Evolutionary conservation across 2,329 filamentous ascomycete species (phyloP).

Genomic region (Exserohilum rostratum): DNA sequence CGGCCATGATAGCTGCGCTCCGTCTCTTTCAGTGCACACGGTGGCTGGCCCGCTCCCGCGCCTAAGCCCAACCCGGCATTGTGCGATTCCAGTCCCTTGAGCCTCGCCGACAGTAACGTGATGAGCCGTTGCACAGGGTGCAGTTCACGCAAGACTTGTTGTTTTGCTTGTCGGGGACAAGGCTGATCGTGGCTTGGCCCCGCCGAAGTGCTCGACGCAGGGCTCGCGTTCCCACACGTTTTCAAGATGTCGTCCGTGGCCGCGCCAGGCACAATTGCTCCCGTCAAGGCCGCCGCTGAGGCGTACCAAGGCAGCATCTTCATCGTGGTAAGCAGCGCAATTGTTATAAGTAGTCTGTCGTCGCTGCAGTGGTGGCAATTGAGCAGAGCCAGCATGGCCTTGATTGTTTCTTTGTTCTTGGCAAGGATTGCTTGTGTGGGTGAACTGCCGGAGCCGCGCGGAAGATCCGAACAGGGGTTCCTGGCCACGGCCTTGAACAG

Average conservation of each 20-base stretch:
- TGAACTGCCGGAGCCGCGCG: neutral
- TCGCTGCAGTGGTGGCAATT: conserved; percentile 2
- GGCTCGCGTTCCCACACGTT: neutral
- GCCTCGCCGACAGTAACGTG: conserved; percentile 3
- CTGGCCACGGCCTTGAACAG: conserved; percentile 4
- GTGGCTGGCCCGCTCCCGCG: neutral
- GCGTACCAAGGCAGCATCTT: conserved; percentile 11
- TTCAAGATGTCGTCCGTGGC: neutral
- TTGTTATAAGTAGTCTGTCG: conserved; percentile 4
- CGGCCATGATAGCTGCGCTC: neutral
- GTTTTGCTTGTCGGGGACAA: conserved; percentile 5
- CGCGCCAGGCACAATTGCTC: neutral
- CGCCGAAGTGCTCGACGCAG: neutral
- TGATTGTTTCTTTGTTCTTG: conserved; percentile 9
- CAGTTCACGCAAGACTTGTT: conserved; percentile 11
- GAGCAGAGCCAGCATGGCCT: conserved; percentile 5
- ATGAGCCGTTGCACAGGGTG: conserved; percentile 9
- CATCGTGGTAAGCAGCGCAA: conserved; percentile 10
- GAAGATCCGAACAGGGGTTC: conserved; percentile 3
- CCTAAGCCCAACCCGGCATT: neutral
- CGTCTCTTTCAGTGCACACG: neutral
- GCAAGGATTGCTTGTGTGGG: conserved; percentile 3
- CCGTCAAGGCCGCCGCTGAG: conserved; percentile 5
- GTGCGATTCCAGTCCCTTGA: neutral
- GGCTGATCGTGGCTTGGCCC: neutral